phyloP scores from a whole-genome alignment of 257 asterid genomes.

The Plantago major region DNA sequence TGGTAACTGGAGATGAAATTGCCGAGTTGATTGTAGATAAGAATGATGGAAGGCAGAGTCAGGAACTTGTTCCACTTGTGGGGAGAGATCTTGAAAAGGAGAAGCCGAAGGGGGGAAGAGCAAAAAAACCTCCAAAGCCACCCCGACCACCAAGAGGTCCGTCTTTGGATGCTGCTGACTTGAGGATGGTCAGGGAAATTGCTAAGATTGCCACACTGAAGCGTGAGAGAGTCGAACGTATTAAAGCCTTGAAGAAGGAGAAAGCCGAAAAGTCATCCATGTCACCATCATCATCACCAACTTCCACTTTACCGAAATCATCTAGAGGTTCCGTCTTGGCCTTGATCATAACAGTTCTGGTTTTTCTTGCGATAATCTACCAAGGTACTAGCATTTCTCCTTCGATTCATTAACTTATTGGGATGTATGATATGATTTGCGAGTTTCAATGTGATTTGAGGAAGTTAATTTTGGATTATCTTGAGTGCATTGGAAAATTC shows the following conservation, averaged over 20 bases:
- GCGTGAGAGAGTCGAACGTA: constrained; percentile 42
- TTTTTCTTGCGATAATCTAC: constrained; percentile 46
- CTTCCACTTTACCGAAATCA: constrained; percentile 19
- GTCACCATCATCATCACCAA: background rate
- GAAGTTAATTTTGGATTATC: background rate
- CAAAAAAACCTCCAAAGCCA: constrained; percentile 43
- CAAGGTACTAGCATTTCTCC: constrained; percentile 41
- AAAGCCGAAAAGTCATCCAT: constrained; percentile 24
- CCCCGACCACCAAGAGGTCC: constrained; percentile 77
- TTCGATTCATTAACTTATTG: background rate
- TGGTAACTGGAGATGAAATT: constrained; percentile 13
- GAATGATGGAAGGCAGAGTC: constrained; percentile 14
- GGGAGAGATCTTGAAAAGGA: constrained; percentile 25
- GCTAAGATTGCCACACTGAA: constrained; percentile 40
- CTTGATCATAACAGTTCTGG: constrained; percentile 32
- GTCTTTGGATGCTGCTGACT: constrained; percentile 47
- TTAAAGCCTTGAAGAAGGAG: constrained; percentile 44
- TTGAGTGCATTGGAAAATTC: background rate
- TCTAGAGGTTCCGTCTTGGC: constrained; percentile 25
- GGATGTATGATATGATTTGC: background rate
- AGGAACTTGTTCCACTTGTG: constrained; percentile 15
- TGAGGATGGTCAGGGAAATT: constrained; percentile 47
- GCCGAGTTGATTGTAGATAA: constrained; percentile 24
- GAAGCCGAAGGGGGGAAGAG: constrained; percentile 23
- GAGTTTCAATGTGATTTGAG: background rate